Evolutionary conservation across 2,329 filamentous ascomycete species (phyloP).

Genomic region (Fusarium aywerte): DNA sequence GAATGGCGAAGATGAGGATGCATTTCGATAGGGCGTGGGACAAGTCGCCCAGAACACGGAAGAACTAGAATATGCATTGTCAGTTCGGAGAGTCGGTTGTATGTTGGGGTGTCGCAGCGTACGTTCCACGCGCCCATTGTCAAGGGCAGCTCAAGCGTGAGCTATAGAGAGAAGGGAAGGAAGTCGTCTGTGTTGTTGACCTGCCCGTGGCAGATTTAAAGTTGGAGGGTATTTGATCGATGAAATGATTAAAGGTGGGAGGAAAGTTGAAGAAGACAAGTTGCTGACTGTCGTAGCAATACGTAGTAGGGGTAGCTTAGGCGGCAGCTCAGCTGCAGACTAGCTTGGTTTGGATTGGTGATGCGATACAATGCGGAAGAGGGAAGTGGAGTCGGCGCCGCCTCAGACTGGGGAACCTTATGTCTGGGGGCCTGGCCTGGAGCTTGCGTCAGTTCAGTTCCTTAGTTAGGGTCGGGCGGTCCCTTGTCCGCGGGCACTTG

Average conservation of each 20-base stretch:
- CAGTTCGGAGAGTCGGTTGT: slow-evolving; percentile 6
- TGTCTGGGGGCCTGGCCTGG: slow-evolving; percentile 24
- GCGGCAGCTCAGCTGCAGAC: slow-evolving; percentile 22
- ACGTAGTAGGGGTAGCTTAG: slow-evolving; percentile 15
- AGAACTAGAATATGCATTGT: slow-evolving; percentile 56
- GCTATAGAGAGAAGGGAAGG: slow-evolving; percentile 19
- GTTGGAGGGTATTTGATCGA: background rate
- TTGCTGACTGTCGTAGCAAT: slow-evolving; percentile 7
- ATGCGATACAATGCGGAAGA: slow-evolving; percentile 36
- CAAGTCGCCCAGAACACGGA: slow-evolving; percentile 84
- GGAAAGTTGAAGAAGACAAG: slow-evolving; percentile 29
- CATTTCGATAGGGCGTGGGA: slow-evolving; percentile 88
- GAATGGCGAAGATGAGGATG: slow-evolving; percentile 91
- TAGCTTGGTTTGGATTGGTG: slow-evolving; percentile 24
- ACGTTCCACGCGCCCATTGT: slow-evolving; percentile 57
- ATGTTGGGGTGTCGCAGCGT: slow-evolving; percentile 8
- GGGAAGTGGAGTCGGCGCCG: slow-evolving; percentile 33
- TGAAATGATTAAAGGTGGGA: background rate
- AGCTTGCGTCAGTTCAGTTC: slow-evolving; percentile 46
- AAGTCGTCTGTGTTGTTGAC: slow-evolving; percentile 26
- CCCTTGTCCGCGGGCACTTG: background rate
- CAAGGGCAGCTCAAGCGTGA: slow-evolving; percentile 35
- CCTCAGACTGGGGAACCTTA: slow-evolving; percentile 11
- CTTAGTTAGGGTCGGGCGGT: too few species aligned
- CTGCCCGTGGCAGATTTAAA: slow-evolving; percentile 6